Evolutionary conservation across 495 filamentous ascomycete genomes (phyloP), one percentile per base, ranked within the genome.

Genomic region (Clavariopsis aquatica): DNA sequence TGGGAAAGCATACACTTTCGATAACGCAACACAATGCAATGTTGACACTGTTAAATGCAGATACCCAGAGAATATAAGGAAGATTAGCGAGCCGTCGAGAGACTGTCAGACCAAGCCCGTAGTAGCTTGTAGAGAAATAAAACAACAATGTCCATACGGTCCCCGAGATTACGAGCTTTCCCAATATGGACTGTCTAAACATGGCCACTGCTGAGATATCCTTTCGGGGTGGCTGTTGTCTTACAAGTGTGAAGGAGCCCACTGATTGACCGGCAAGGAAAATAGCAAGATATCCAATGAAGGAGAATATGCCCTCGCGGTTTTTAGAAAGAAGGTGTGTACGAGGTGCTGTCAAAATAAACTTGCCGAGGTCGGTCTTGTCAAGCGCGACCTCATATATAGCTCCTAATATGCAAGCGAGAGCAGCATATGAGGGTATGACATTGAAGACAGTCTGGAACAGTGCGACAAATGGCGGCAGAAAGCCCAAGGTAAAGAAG

Each of bases 31-130:
- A 97, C 4, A 87, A 77, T 3, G 89, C 79, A 19, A 99, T 75
- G 72, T 96, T 90, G 7, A 77, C 79, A 57, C 83, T 88, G 74
- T 98, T 99, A 81, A 92, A 98, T 6, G 91, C 87, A 13, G 85
- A 79, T 17, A 95, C 87, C 93, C 93, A 99, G 52, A 96, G 78
- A 31, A 97, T 78, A 71, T 99, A 99, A 0, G 94, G 92, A 56
- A 96, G 84, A 71, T 98, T 98, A 9, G 94, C 94, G 19, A 99
- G 77, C 12, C 94, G 85, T 28, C 94, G 87, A 4, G 94, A 98
- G 6, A 97, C 91, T 1, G 17, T 6, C 20, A 67, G 79, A 4
- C 84, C 85, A 22, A 88, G 79, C 10, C 91, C 92, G 60, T 89
- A 84, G 2, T 79, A 90, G 47, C 83, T 83, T 22, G 87, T 90